These are phyloP conservation scores for Ogataea kodamae DNA, from an alignment of 805 yeast species.

Conservation along the genomic window DNA sequence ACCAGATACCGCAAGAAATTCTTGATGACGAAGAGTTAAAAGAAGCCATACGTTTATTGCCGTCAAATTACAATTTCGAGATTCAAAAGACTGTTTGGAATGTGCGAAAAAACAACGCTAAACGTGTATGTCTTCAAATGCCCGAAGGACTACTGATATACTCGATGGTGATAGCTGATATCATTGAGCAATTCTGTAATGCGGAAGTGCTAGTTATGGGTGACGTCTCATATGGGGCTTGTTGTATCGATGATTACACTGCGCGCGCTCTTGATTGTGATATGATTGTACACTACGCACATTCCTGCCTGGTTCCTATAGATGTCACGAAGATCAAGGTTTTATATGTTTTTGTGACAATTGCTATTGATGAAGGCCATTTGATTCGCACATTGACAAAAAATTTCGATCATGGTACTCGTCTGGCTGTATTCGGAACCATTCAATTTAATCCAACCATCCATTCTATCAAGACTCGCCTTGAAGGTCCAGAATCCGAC, in stretches of 20 bases:
- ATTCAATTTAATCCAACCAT: slow-evolving; percentile 95
- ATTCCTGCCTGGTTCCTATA: slow-evolving; percentile 93
- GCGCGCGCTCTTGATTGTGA: slow-evolving; percentile 93
- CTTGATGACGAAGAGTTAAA: slow-evolving; percentile 76
- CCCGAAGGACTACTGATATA: slow-evolving; percentile 94
- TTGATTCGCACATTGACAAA: slow-evolving; percentile 68
- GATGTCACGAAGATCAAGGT: slow-evolving; percentile 90
- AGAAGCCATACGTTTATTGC: slow-evolving; percentile 75
- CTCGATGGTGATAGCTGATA: slow-evolving; percentile 86
- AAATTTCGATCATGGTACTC: slow-evolving; percentile 62
- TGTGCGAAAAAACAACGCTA: slow-evolving; percentile 67
- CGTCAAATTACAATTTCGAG: slow-evolving; percentile 92
- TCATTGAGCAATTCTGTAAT: slow-evolving; percentile 82
- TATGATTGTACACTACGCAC: slow-evolving; percentile 94
- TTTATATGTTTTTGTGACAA: slow-evolving; percentile 92
- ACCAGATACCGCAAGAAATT: slow-evolving; percentile 87
- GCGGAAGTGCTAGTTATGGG: slow-evolving; percentile 95
- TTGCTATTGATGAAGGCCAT: slow-evolving; percentile 80
- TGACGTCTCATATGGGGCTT: slow-evolving; percentile 97
- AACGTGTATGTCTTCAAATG: slow-evolving; percentile 90
- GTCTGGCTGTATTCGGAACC: slow-evolving; percentile 87
- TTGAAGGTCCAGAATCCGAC: slow-evolving; percentile 38
- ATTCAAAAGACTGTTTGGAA: slow-evolving; percentile 96
- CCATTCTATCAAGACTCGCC: slow-evolving; percentile 65
- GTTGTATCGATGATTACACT: slow-evolving; percentile 95